These are phyloP conservation scores for Kazachstania kunashirensis DNA, from an alignment of 805 yeast species.

Conservation along the genomic window DNA sequence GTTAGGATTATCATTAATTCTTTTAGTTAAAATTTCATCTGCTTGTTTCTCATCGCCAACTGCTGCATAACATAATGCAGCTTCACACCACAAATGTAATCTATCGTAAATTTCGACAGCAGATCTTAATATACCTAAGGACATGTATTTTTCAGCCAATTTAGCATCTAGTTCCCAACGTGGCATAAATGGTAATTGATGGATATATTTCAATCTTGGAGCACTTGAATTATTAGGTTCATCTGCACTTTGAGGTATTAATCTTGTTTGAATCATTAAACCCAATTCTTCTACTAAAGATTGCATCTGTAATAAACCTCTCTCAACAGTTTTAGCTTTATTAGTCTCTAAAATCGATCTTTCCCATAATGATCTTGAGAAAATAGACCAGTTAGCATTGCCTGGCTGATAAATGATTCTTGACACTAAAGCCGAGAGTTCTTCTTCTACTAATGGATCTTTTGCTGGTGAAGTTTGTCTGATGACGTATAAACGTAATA, in stretches of 20 bases:
- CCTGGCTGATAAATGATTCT: slow-evolving; percentile 51
- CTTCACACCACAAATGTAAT: slow-evolving; percentile 64
- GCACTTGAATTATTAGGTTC: slow-evolving; percentile 27
- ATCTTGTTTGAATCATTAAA: slow-evolving; percentile 47
- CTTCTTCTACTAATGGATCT: slow-evolving; percentile 68
- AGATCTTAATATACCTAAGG: slow-evolving; percentile 72
- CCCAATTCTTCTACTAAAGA: slow-evolving; percentile 85
- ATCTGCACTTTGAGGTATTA: slow-evolving; percentile 37
- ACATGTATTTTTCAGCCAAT: slow-evolving; percentile 78
- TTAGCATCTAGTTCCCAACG: slow-evolving; percentile 76
- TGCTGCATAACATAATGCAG: slow-evolving; percentile 84
- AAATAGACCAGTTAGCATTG: slow-evolving; percentile 53
- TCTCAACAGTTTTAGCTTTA: slow-evolving; percentile 77
- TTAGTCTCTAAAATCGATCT: slow-evolving; percentile 75
- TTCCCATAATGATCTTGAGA: slow-evolving; percentile 79
- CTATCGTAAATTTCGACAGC: slow-evolving; percentile 86
- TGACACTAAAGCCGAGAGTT: slow-evolving; percentile 63
- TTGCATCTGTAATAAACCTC: slow-evolving; percentile 90
- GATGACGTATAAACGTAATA: slow-evolving; percentile 55
- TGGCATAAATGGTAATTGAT: slow-evolving; percentile 67
- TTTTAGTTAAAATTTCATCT: slow-evolving; percentile 42
- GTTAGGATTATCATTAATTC: slow-evolving; percentile 48
- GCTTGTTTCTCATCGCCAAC: slow-evolving; percentile 68
- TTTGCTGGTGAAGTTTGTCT: slow-evolving; percentile 64
- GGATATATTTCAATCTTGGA: slow-evolving; percentile 58